Base-by-base conservation (phyloP, 352 stramenopile species). In the Blastocystis sp. region DNA sequence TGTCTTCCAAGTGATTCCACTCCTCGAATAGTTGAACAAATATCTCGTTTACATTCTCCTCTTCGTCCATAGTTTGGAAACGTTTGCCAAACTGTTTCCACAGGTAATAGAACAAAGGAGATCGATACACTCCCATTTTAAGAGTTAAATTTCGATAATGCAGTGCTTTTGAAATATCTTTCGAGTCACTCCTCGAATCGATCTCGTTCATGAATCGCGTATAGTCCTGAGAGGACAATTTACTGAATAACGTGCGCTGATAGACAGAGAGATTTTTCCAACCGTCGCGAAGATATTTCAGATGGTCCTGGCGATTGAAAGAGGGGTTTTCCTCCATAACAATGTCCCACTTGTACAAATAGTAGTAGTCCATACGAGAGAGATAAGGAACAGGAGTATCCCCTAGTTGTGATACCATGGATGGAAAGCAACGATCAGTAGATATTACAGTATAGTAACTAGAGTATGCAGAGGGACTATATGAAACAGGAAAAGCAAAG, bases 131-230 rank as follows among this genome's bases (percentile, higher is more conserved):
- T 15, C 39, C 23, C 62, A 15, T 73, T 7, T 73, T 39, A 20
- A 73, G n/a, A 18, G 47, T 20, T 15, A 37, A 45, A 13, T 37
- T 43, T 45, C 13, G 62, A 41, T 20, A 73, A 8, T 2, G 9
- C 0, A 15, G 47, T 7, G 26, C 23, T 18, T 29, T 37, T 1
- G 26, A 50, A 7, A 37, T 1, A 59, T 61, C 70, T 18, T 37
- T 66, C 15, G 62, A n/a, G 3, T 45, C 47, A n/a, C 64, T n/a
- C 4, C 29, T 66, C 20, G 0, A 26, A 8, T 63, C 39, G 47
- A 80, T 80, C 41, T 80, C 70, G 11, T 80, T 37, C 3, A 80
- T 26, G 34, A 66, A 80, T n/a, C 70, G 50, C 18, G 20, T 63
- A 5, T n/a, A 13, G 34, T 80, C 41, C n/a, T 64, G 13, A 9